Base-by-base conservation (phyloP, 2,329 filamentous ascomycete species). In the Zasmidium angulare region DNA sequence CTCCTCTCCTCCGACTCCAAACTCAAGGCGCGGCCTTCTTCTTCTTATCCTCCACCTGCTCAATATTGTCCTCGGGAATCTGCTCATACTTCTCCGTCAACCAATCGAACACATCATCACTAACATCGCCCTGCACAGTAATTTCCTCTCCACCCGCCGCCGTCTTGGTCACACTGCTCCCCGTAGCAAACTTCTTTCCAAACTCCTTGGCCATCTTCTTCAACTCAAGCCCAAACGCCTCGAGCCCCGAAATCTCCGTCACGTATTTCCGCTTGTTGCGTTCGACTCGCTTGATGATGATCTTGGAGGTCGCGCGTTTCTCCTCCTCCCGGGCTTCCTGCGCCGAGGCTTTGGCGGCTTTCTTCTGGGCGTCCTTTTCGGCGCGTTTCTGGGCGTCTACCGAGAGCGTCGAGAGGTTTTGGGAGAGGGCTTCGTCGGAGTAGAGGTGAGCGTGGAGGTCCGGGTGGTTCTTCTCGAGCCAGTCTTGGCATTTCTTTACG, bases 231-330 rank as follows among this genome's bases (percentile, higher is more conserved):
- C 91, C 91, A 71, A 97, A 96, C 0, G 89, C 87, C 75, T 99
- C 95, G 20, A 99, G 82, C 0, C 95, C 95, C 6, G 86, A 86
- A n/a, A 99, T 87, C 17, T 93, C 89, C 0, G 95, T 99, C 56
- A 99, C 93, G 74, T 88, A 96, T 80, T 99, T 99, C 72, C 95
- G 87, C 84, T 99, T 99, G 78, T 96, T 98, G 64, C 95, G 87
- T 82, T 98, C 95, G 69, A 99, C 95, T 23, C 95, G 90, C 84
- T 97, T 97, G 79, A 99, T 96, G 58, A 86, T 87, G 55, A 99
- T 81, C 72, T 92, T 89, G 65, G 89, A 90, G 61, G 89, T 86
- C 40, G 91, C 91, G 68, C 93, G 89, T 72, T 89, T 88, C 74
- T 93, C 91, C 22, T 87, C 88, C 64, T 93, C 88, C 73, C 92